These are phyloP conservation scores for Globisporangium parvum DNA, from an alignment of 352 stramenopile genomes.

Conservation along the genomic window DNA sequence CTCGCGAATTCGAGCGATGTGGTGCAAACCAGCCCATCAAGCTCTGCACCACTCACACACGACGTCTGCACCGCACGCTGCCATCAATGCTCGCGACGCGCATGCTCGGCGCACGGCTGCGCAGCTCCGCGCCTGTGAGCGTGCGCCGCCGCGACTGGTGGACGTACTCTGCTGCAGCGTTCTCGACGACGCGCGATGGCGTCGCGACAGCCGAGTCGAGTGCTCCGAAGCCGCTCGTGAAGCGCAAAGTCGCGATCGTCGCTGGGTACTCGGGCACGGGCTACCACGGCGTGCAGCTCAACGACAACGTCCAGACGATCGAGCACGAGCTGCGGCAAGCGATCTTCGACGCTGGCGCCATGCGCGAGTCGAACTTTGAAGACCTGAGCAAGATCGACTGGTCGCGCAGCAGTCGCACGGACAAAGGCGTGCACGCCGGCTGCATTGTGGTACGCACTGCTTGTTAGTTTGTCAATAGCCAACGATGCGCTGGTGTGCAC, in stretches of 20 bases:
- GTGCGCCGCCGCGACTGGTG: not conserved
- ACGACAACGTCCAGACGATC: slow-evolving; percentile 77
- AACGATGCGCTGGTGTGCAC: not conserved
- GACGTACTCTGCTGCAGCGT: not conserved
- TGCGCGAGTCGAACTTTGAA: slow-evolving; percentile 86
- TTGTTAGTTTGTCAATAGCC: not conserved
- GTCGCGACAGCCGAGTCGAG: not conserved
- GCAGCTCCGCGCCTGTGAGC: not conserved
- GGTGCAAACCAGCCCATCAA: not conserved
- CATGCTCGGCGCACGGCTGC: slow-evolving; percentile 7
- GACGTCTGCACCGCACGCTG: not conserved
- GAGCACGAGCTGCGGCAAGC: slow-evolving; percentile 76
- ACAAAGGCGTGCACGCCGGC: slow-evolving; percentile 89
- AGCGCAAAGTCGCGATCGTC: slow-evolving; percentile 87
- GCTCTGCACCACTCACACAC: not conserved
- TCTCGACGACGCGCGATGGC: not conserved
- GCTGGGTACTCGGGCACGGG: slow-evolving; percentile 76
- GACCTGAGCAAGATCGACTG: slow-evolving; percentile 88
- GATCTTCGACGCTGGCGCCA: slow-evolving; percentile 73
- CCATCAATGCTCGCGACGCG: not conserved
- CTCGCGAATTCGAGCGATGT: not conserved
- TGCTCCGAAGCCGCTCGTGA: slow-evolving; percentile 40
- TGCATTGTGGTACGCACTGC: slow-evolving; percentile 76
- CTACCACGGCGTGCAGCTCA: slow-evolving; percentile 78
- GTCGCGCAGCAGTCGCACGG: slow-evolving; percentile 85